These are phyloP conservation scores for Strigomonas oncopelti DNA, from an alignment of 208 protist species.

Conservation along the genomic window DNA sequence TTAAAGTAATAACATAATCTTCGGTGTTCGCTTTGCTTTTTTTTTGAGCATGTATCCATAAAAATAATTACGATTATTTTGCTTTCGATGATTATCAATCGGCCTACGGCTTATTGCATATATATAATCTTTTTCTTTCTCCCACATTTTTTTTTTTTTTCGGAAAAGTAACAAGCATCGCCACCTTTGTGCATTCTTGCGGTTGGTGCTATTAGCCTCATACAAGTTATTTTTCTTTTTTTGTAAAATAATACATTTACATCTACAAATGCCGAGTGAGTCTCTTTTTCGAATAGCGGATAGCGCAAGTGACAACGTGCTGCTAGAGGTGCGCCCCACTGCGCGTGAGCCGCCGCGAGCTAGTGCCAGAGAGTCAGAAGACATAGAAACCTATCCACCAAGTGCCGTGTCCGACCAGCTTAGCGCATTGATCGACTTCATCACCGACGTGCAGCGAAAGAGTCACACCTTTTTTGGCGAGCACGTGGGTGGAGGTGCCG, in stretches of 20 bases:
- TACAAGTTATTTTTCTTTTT: background rate
- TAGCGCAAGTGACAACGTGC: background rate
- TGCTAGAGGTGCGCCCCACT: background rate
- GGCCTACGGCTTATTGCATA: background rate
- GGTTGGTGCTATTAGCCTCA: background rate
- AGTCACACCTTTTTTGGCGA: constrained; percentile 8
- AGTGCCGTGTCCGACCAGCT: background rate
- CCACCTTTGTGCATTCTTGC: too few relatives aligned
- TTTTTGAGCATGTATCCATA: background rate
- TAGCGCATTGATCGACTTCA: background rate
- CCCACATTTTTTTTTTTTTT: background rate
- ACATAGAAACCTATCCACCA: background rate
- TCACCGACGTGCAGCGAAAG: background rate
- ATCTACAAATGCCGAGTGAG: background rate
- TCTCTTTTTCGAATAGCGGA: background rate
- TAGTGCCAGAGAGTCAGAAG: background rate
- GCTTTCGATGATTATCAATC: background rate
- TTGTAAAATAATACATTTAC: background rate
- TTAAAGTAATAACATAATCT: background rate
- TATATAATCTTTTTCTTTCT: background rate
- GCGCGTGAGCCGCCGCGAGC: background rate
- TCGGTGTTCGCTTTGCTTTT: background rate
- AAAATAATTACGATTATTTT: background rate
- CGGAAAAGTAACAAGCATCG: too few relatives aligned
- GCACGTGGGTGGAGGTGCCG: background rate